Percentiles rank a stretch among this genome's conserved stretches.
Evolutionary conservation across 2,329 filamentous ascomycete species (phyloP).

Genomic region (Aspergillus calidoustus): DNA sequence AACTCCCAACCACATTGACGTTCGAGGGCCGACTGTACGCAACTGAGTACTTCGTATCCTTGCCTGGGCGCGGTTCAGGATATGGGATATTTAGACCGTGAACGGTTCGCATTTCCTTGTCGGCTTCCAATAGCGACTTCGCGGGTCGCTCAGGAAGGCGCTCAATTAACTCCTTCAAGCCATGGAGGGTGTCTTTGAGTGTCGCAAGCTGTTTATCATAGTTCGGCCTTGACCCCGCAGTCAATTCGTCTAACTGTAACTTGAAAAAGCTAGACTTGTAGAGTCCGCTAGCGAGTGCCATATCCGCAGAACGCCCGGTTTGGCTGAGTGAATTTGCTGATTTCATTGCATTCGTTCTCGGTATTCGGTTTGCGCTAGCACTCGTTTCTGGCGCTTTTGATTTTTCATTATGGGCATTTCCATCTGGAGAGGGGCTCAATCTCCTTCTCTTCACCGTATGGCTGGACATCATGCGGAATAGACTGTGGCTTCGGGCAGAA

Average conservation of each 20-base stretch:
- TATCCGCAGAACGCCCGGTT: constrained; percentile 37
- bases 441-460: constrained; percentile 53
- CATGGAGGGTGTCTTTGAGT: constrained; percentile 59
- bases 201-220: constrained; percentile 61
- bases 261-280: constrained; percentile 72
- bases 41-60: constrained; percentile 80
- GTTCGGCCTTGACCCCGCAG: constrained; percentile 61
- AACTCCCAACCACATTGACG: constrained; percentile 89
- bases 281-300: constrained; percentile 52
- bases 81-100: constrained; percentile 78
- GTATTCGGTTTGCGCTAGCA: constrained; percentile 20
- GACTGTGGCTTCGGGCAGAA: background rate
- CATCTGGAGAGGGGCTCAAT: constrained; percentile 42
- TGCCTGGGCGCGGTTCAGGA: constrained; percentile 75
- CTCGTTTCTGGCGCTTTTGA: constrained; percentile 29
- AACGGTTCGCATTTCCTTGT: constrained; percentile 68
- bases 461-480: constrained; percentile 33
- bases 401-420: constrained; percentile 12
- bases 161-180: constrained; percentile 62
- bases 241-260: constrained; percentile 67
- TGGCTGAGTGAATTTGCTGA: constrained; percentile 16
- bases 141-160: constrained; percentile 56
- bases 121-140: constrained; percentile 65
- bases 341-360: constrained; percentile 25
- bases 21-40: constrained; percentile 74